phyloP scores from a whole-genome alignment of 1,284 basidiomycete species.

The Heterobasidion parviporum region DNA sequence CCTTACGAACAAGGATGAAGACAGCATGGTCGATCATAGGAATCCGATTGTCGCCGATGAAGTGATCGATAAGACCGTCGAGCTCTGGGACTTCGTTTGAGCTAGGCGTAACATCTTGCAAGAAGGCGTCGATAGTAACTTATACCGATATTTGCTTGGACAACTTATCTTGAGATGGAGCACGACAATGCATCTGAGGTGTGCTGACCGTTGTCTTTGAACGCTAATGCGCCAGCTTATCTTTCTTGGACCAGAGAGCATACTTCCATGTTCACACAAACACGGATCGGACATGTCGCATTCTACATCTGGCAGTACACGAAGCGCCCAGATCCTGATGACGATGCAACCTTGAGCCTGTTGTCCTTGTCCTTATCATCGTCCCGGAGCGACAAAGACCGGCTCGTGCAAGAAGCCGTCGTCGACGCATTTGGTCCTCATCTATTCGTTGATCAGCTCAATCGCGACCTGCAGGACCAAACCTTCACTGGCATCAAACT shows the following conservation, averaged over 20 bases:
- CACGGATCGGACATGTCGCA: neutral
- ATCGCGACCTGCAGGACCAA: neutral
- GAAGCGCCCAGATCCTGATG: neutral
- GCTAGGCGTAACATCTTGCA: neutral
- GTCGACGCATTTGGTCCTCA: neutral
- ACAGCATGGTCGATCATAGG: neutral
- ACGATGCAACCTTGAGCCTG: neutral
- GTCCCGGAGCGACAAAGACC: neutral
- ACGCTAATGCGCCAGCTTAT: too few species aligned
- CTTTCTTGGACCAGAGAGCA: neutral
- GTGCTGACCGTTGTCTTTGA: too few species aligned
- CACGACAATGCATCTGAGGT: neutral
- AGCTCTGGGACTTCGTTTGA: neutral
- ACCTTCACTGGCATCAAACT: neutral
- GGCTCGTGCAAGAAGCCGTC: neutral
- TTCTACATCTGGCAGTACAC: neutral
- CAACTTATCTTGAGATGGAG: neutral
- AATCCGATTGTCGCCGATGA: neutral
- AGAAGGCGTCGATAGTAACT: neutral
- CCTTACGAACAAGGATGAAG: neutral
- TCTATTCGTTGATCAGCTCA: neutral
- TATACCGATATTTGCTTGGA: neutral
- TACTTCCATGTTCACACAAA: neutral
- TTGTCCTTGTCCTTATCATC: neutral
- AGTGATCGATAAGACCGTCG: neutral